Base-by-base conservation (phyloP, 768 basidiomycete genomes). In the Tylopilus sp. region DNA sequence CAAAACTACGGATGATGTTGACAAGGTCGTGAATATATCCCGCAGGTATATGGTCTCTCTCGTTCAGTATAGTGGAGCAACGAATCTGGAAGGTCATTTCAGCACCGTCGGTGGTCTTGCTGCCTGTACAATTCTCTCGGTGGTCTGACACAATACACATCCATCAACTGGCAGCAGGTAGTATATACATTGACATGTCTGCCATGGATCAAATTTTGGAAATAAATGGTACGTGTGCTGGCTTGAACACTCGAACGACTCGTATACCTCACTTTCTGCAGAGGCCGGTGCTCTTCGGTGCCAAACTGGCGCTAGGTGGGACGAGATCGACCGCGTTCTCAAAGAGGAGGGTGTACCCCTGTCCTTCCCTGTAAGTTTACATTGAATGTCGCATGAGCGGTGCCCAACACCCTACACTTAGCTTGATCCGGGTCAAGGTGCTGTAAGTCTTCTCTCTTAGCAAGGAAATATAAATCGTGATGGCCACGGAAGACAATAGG, bases 1-100 rank as follows among this genome's bases (percentile, higher is more conserved):
- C 7, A 66, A 68, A 30, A 81, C 74, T 49, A 96, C 93, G 0
- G 83, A 85, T 48, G 93, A 97, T 64, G 91, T 97, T 3, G 85
- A 90, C 50, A 79, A 81, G 53, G 75, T 91, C 45, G 85, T 97
- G 53, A 81, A 87, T 53, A 80, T 92, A 37, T 84, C 94, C 1
- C 75, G 80, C 41, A 84, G 84, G 65, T 86, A 84, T 66, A 75
- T 75, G 43, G 75, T 96, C 30, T 92, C 94, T 3, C 77, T 96
- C 25, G 83, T 83, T 16, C 83, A 92, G 3, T 94, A 86, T 62
- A 84, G 87, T 45, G 93, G 92, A 2, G 92, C 89, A 12, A 96
- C 92, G 0, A 87, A 85, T 62, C 76, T 95, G 13, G 93, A 96
- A 66, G 92, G 92, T 0, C 91, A 96, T 71, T 90, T 86, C 56